Evolutionary conservation across 2,329 filamentous ascomycete genomes (phyloP).

Genomic region (Pestalotiopsis sp.): DNA sequence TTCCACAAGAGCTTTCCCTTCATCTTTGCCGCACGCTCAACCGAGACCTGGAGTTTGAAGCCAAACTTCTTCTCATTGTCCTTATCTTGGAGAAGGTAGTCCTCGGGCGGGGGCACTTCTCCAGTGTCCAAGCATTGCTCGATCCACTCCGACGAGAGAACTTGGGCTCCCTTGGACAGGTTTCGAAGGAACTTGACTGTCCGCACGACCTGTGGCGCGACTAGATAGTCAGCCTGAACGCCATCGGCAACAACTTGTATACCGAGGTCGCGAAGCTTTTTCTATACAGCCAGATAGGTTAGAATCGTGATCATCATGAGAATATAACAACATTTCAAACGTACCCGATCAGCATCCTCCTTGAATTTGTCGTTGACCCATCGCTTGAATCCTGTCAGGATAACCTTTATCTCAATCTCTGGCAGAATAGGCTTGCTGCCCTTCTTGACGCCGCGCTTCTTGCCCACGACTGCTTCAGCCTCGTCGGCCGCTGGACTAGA

Average conservation of each 20-base stretch:
- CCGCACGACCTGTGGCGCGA: conserved; percentile 82
- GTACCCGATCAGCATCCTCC: conserved; percentile 80
- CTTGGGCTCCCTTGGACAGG: conserved; percentile 76
- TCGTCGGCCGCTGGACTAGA: conserved; percentile 38
- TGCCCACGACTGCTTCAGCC: conserved; percentile 43
- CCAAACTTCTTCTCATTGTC: conserved; percentile 73
- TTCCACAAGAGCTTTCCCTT: conserved; percentile 74
- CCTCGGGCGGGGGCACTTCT: conserved; percentile 62
- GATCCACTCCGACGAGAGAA: conserved; percentile 79
- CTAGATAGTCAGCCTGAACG: conserved; percentile 79
- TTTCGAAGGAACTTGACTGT: conserved; percentile 94
- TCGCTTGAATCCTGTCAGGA: conserved; percentile 81
- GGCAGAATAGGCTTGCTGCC: conserved; percentile 60
- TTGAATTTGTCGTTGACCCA: conserved; percentile 76
- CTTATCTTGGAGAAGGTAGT: conserved; percentile 71
- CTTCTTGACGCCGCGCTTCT: conserved; percentile 62
- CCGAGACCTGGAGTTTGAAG: conserved; percentile 69
- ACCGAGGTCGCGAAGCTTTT: conserved; percentile 79
- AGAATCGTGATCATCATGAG: conserved; percentile 13
- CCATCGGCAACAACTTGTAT: conserved; percentile 79
- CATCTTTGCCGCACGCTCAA: conserved; percentile 74
- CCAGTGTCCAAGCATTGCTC: conserved; percentile 74
- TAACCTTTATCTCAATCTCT: conserved; percentile 71
- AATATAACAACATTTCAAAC: conserved; percentile 30
- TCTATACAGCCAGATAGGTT: conserved; percentile 49